A percentile compares a stretch with the other conserved stretches of the same genome.
Evolutionary conservation across 2,329 filamentous ascomycete species (phyloP).

Genomic region (Venturia carpophila): DNA sequence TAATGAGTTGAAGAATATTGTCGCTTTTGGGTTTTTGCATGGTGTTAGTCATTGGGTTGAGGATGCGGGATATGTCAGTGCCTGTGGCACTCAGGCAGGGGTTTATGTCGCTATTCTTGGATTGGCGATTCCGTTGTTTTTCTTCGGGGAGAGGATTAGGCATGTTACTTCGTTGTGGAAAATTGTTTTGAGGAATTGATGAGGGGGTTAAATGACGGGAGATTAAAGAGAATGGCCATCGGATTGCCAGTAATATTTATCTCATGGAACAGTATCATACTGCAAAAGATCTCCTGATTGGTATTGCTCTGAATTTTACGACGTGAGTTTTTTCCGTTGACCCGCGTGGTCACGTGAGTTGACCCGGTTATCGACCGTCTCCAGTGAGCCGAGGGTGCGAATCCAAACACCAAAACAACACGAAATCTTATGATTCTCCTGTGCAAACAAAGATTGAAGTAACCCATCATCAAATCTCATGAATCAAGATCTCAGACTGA

Average conservation of each 20-base stretch:
- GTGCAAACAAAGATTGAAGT: neutral
- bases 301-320: too few relatives aligned
- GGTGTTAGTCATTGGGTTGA: conserved; percentile 39
- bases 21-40: conserved; percentile 42
- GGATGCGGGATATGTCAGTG: conserved; percentile 29
- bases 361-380: neutral
- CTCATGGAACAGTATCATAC: neutral
- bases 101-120: conserved; percentile 31
- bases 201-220: neutral
- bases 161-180: conserved; percentile 31
- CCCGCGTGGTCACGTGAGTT: neutral
- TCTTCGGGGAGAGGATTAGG: conserved; percentile 29
- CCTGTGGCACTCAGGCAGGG: conserved; percentile 33
- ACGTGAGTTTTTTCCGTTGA: neutral
- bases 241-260: neutral
- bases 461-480: neutral
- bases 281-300: too few relatives aligned
- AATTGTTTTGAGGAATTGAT: conserved; percentile 28
- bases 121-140: conserved; percentile 27
- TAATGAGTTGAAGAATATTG: conserved; percentile 38
- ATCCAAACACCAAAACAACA: neutral
- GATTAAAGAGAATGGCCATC: neutral
- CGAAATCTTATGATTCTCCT: neutral
- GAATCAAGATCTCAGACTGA: neutral
- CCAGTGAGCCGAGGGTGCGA: neutral